Evolutionary conservation across 2,329 filamentous ascomycete species (phyloP), one percentile per base, ranked within the genome.

Genomic region (Juglanconis oblonga): DNA sequence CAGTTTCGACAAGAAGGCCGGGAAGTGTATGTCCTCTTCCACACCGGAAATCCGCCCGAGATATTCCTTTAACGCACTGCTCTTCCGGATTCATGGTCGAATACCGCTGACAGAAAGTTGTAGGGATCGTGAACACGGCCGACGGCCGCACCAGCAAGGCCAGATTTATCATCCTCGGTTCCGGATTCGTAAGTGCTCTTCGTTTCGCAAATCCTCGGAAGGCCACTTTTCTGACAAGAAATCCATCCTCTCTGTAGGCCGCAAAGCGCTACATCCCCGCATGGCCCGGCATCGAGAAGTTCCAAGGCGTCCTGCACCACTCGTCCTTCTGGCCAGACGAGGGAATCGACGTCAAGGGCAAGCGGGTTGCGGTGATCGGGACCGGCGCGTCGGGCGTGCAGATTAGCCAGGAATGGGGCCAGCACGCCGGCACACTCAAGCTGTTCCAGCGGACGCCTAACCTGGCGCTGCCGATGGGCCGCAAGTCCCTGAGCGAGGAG

Each of bases 381-480:
- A 88, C 85, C 0, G 87, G 87, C 1, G 83, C 86, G 0, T 84
- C 84, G 0, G 87, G 86, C 1, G 81, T 89, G 1, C 87, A 89
- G 65, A 81, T 87, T 48, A 79, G 81, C 0, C 87, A 90, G 64
- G 85, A 84, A 56, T 82, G 81, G 70, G 82, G 79, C 2, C 81
- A 81, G 2, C 68, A 77, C 11, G 84, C 80, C 0, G 78, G 75
- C 5, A 71, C 80, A 1, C 64, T 90, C 31, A 79, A 73, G 3
- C 83, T 90, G 40, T 88, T 89, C 70, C 86, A 89, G 66, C 80
- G 87, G 10, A 89, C 86, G 1, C 87, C 87, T 0, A 90, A 89
- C 61, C 74, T 87, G 6, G 84, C 84, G 0, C 66, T 89, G 0
- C 86, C 86, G 0, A 87, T 90, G 84, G 76, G 79, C 2, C 78